phyloP scores from a whole-genome alignment of 2,329 filamentous ascomycete genomes.

The Pseudocercospora pini-densiflorae region DNA sequence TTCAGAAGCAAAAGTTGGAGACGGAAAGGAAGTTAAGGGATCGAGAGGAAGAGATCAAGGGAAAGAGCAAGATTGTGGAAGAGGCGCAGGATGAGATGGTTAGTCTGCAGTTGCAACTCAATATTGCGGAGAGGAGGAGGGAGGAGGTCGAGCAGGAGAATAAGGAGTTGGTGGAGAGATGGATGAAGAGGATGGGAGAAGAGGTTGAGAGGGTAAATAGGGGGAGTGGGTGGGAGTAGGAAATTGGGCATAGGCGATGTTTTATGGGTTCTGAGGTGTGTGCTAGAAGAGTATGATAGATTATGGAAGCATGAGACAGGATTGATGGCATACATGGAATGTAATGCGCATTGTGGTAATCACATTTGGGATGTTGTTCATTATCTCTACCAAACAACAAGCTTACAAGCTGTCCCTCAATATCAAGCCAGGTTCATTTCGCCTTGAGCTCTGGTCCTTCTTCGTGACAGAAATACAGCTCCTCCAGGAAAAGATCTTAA shows the following conservation, averaged over 20 bases:
- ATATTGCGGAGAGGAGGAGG: conserved; percentile 77
- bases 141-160: conserved; percentile 81
- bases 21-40: conserved; percentile 74
- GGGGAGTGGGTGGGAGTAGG: conserved; percentile 35
- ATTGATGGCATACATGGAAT: too few relatives aligned
- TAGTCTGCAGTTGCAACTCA: conserved; percentile 82
- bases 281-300: too few relatives aligned
- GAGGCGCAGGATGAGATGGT: conserved; percentile 93
- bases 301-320: too few relatives aligned
- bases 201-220: conserved; percentile 89
- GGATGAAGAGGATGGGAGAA: conserved; percentile 85
- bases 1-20: conserved; percentile 66
- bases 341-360: too few relatives aligned
- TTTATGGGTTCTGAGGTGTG: too few relatives aligned
- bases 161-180: conserved; percentile 83
- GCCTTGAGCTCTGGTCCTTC: not conserved
- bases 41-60: conserved; percentile 80
- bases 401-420: too few relatives aligned
- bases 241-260: too few relatives aligned
- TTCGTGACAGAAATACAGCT: too few relatives aligned
- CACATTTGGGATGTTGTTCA: too few relatives aligned
- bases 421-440: too few relatives aligned
- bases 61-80: conserved; percentile 82
- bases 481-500: too few relatives aligned
- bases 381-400: too few relatives aligned